A percentile compares a stretch with the other conserved stretches of the same genome.
These are phyloP conservation scores for Poterioochromonas sp. DNA, from an alignment of 352 stramenopile genomes.

Conservation along the genomic window DNA sequence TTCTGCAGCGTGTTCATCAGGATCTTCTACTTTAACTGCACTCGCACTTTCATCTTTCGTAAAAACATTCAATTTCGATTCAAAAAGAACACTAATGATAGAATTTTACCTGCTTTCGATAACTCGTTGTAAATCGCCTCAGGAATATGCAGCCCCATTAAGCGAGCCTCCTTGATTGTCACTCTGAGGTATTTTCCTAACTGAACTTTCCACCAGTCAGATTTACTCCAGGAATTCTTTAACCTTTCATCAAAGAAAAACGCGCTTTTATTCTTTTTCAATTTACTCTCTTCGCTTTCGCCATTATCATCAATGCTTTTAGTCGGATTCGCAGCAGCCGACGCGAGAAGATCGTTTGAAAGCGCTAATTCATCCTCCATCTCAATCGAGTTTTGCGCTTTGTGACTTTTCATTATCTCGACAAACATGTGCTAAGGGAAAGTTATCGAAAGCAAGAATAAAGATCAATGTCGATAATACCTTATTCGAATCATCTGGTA, in stretches of 20 bases:
- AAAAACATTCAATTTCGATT: not conserved
- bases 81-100: not conserved
- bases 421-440: not conserved
- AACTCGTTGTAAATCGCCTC: not conserved
- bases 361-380: not conserved
- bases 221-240: not conserved
- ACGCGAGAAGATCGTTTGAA: not conserved
- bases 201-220: constrained; percentile 1
- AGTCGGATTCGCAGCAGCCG: too few species aligned
- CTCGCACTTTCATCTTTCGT: not conserved
- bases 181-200: constrained; percentile 13
- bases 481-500: constrained; percentile 14
- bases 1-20: not conserved
- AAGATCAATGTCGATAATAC: not conserved
- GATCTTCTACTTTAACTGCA: not conserved
- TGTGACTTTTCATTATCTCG: not conserved
- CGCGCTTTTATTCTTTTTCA: not conserved
- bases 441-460: too few species aligned
- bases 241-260: not conserved
- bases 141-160: not conserved
- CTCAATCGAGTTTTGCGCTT: not conserved
- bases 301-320: not conserved
- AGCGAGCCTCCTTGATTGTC: not conserved
- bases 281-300: not conserved
- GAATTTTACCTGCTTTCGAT: not conserved